Evolutionary conservation across 139 green algal genomes (phyloP).

Genomic region (Chlorella sp.): DNA sequence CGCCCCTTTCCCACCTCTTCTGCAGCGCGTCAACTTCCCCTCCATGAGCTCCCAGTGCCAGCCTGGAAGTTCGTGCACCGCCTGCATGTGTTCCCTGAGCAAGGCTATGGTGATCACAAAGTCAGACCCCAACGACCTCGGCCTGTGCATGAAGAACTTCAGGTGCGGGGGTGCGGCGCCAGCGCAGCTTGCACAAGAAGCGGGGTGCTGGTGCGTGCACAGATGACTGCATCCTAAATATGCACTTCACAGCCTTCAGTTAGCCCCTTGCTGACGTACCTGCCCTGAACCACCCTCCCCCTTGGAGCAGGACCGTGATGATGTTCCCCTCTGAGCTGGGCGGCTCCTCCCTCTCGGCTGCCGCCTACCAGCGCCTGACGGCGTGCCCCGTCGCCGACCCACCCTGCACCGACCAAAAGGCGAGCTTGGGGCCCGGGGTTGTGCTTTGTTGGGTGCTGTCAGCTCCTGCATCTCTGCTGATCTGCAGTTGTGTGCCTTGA

Average conservation of each 20-base stretch:
- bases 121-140: neutral
- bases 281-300: neutral
- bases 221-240: neutral
- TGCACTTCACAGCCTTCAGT: neutral
- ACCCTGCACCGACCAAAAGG: neutral
- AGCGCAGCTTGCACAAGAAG: neutral
- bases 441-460: neutral
- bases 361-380: neutral
- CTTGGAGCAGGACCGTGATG: neutral
- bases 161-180: neutral
- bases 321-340: neutral
- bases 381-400: neutral
- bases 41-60: neutral
- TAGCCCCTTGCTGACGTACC: neutral
- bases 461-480: neutral
- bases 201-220: neutral
- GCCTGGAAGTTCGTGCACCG: neutral
- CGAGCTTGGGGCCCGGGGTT: neutral
- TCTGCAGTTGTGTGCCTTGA: no score
- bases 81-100: neutral
- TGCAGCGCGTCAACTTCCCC: conserved; percentile 13
- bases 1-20: neutral
- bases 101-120: neutral
- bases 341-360: neutral
- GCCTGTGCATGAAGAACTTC: conserved; percentile 7